Conservation (phyloP, 2,329 filamentous ascomycete species). For the Nannizziopsis barbatae region DNA sequence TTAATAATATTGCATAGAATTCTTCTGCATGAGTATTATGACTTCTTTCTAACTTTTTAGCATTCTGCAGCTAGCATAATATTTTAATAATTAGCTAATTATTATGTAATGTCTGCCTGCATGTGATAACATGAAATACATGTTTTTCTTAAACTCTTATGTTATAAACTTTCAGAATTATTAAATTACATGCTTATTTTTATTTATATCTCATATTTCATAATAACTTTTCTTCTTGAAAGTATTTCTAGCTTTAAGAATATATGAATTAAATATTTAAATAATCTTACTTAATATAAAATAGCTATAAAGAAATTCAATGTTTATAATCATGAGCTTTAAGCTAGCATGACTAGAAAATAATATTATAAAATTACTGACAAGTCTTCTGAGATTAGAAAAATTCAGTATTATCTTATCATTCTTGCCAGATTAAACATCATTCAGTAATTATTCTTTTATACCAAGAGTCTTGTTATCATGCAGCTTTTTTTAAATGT, state of each 20-base stretch:
- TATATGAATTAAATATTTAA: conserved; percentile 88
- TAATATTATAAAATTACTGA: conserved; percentile 83
- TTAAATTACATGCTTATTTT: conserved; percentile 85
- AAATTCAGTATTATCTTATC: conserved; percentile 80
- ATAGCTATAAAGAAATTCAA: conserved; percentile 89
- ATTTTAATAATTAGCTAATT: conserved; percentile 57
- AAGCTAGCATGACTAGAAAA: conserved; percentile 65
- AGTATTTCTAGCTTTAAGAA: conserved; percentile 72
- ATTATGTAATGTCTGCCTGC: conserved; percentile 81
- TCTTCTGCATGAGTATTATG: conserved; percentile 68
- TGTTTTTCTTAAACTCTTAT: conserved; percentile 64
- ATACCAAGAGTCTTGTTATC: conserved; percentile 47
- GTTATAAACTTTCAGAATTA: conserved; percentile 61
- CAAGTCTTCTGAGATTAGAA: conserved; percentile 59
- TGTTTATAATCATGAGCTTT: conserved; percentile 61
- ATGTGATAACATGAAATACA: conserved; percentile 96
- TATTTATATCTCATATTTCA: conserved; percentile 78
- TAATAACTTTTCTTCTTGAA: conserved; percentile 78
- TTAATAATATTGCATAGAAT: conserved; percentile 73
- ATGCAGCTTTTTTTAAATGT: conserved; percentile 46
- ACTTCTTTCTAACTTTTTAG: conserved; percentile 77
- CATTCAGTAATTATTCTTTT: conserved; percentile 49
- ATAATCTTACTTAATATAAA: conserved; percentile 70
- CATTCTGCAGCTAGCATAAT: conserved; percentile 65
- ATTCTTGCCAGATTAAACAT: conserved; percentile 49